A percentile compares a stretch with the other conserved stretches of the same genome.
phyloP scores from a whole-genome alignment of 1,284 basidiomycete species.

The Microbotryum intermedium region DNA sequence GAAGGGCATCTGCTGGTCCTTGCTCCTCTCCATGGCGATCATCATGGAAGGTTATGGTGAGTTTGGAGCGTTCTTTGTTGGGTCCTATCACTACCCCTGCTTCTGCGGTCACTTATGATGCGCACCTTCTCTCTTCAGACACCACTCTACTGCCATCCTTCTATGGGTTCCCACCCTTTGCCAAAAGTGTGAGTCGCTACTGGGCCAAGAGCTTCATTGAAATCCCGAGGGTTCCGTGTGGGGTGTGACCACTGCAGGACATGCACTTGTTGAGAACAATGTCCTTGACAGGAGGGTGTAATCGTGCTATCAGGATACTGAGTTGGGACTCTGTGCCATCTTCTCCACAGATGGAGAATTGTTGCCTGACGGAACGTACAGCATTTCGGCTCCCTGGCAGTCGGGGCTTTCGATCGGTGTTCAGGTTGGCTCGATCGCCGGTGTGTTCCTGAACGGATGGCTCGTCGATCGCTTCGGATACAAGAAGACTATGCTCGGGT shows the following conservation, averaged over 20 bases:
- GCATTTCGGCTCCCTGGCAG: conserved; percentile 45
- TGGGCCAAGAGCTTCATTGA: background rate
- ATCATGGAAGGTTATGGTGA: conserved; percentile 44
- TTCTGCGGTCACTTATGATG: conserved; percentile 14
- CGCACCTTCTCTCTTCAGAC: no score
- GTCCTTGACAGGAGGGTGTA: conserved; percentile 40
- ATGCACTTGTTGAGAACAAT: conserved; percentile 40
- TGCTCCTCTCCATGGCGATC: conserved; percentile 40
- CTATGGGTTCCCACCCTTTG: conserved; percentile 41
- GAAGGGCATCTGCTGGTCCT: conserved; percentile 44
- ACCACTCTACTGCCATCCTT: conserved; percentile 40
- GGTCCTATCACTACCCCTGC: background rate
- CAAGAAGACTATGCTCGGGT: conserved; percentile 36
- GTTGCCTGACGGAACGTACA: conserved; percentile 35
- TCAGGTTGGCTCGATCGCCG: conserved; percentile 40
- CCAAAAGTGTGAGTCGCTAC: conserved; percentile 16
- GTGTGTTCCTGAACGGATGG: conserved; percentile 40
- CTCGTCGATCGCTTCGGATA: conserved; percentile 39
- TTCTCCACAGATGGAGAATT: background rate
- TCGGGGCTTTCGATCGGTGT: conserved; percentile 42
- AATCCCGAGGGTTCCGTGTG: background rate
- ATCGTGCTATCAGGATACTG: background rate
- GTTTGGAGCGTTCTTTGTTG: background rate
- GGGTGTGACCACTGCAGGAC: conserved; percentile 35
- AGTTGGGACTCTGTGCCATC: background rate